phyloP scores from a whole-genome alignment of 768 basidiomycete genomes.

The Cystofilobasidium capitatum region DNA sequence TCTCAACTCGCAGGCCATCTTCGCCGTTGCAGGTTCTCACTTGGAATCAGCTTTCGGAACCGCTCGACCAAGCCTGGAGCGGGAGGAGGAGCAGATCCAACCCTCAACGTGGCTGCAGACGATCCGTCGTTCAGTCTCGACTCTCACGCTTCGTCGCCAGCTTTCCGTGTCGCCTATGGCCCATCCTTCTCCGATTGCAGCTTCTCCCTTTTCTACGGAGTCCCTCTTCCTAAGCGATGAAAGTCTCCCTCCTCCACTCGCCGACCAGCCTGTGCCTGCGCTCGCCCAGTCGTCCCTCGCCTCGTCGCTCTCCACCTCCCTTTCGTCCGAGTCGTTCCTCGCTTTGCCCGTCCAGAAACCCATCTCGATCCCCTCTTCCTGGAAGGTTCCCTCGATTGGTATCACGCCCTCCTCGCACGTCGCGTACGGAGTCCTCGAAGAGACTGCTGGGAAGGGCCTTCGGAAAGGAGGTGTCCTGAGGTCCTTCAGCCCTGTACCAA shows the following conservation, averaged over 20 bases:
- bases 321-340: conserved; percentile 1
- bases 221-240: too few species aligned
- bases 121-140: conserved; percentile 1
- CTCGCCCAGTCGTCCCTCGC: neutral
- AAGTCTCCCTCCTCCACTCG: too few species aligned
- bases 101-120: neutral
- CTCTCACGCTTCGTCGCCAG: neutral
- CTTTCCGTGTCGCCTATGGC: neutral
- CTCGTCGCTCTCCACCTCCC: neutral
- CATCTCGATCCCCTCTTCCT: neutral
- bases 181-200: neutral
- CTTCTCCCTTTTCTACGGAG: too few species aligned
- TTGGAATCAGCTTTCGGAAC: neutral
- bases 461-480: neutral
- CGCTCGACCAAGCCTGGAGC: neutral
- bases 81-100: neutral
- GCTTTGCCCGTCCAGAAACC: neutral
- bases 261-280: neutral
- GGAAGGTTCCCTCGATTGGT: conserved; percentile 12
- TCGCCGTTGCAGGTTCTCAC: neutral
- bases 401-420: conserved; percentile 16
- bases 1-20: conserved; percentile 21
- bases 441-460: neutral
- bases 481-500: conserved; percentile 3
- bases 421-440: neutral